Evolutionary conservation across 495 filamentous ascomycete genomes (phyloP).

Genomic region (Clohesyomyces aquaticus): DNA sequence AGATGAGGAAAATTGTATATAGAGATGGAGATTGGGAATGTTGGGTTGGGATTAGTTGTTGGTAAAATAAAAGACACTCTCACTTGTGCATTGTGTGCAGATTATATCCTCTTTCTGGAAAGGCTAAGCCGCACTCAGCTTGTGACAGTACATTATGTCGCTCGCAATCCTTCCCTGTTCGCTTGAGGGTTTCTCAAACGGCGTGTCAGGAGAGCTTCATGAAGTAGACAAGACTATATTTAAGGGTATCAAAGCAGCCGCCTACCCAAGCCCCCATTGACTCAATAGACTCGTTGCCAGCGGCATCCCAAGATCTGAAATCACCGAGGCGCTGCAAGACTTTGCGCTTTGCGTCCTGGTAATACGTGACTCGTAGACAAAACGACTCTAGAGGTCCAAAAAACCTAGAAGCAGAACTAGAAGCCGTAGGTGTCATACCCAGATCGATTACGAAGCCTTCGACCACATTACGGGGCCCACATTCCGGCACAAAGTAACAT

Average conservation of each 20-base stretch:
- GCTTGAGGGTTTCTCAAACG: no score
- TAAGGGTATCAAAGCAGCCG: not conserved
- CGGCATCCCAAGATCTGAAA: not conserved
- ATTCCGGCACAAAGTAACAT: no score
- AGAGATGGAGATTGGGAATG: no score
- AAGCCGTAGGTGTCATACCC: not conserved
- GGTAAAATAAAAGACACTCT: no score
- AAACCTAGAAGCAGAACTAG: not conserved
- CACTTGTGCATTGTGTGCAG: no score
- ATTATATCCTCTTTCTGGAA: no score
- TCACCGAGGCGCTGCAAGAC: not conserved
- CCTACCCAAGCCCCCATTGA: not conserved
- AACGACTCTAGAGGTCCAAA: not conserved
- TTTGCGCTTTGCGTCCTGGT: not conserved
- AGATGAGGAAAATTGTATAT: slow-evolving; percentile 9
- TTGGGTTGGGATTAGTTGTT: no score
- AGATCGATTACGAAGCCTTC: not conserved
- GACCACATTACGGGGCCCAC: not conserved
- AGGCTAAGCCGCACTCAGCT: no score
- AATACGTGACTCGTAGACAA: not conserved
- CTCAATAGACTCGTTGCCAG: not conserved
- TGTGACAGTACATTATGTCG: no score
- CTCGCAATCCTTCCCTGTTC: no score
- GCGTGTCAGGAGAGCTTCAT: no score
- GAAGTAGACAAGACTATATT: not conserved